Evolutionary conservation across 2,329 filamentous ascomycete species (phyloP).

Genomic region (Microcera coccophila): DNA sequence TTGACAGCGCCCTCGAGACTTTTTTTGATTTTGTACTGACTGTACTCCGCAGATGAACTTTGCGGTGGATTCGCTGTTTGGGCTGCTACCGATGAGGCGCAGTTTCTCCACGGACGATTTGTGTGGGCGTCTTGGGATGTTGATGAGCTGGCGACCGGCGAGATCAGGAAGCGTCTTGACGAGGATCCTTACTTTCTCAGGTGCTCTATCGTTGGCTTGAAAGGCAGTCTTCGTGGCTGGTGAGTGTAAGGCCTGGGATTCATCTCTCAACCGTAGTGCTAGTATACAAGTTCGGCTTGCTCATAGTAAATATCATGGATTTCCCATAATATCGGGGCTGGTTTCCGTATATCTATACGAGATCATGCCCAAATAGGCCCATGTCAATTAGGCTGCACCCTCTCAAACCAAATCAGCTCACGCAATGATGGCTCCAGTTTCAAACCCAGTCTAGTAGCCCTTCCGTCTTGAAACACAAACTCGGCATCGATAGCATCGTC

Average conservation of each 20-base stretch:
- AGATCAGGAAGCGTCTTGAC: slow-evolving; percentile 8
- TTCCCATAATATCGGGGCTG: no score
- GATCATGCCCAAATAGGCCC: no score
- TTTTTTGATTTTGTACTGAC: background rate
- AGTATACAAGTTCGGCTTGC: no score
- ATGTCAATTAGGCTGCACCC: slow-evolving; percentile 4
- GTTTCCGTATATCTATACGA: no score
- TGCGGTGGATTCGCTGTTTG: slow-evolving; percentile 39
- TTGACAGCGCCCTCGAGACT: background rate
- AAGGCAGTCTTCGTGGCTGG: no score
- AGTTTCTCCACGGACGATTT: slow-evolving; percentile 42
- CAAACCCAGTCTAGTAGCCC: slow-evolving; percentile 14
- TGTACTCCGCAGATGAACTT: slow-evolving; percentile 15
- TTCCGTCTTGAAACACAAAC: slow-evolving; percentile 17
- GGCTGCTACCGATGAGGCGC: slow-evolving; percentile 39
- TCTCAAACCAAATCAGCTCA: slow-evolving; percentile 21
- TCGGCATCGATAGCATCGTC: slow-evolving; percentile 11
- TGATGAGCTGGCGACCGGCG: slow-evolving; percentile 35
- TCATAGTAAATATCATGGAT: no score
- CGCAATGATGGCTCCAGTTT: slow-evolving; percentile 15
- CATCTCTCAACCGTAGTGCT: no score
- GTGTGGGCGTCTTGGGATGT: slow-evolving; percentile 49
- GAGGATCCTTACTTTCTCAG: slow-evolving; percentile 1
- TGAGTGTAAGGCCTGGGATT: no score
- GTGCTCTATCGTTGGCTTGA: background rate